These are phyloP conservation scores for Metschnikowia anglica DNA, from an alignment of 805 yeast species.

Conservation along the genomic window DNA sequence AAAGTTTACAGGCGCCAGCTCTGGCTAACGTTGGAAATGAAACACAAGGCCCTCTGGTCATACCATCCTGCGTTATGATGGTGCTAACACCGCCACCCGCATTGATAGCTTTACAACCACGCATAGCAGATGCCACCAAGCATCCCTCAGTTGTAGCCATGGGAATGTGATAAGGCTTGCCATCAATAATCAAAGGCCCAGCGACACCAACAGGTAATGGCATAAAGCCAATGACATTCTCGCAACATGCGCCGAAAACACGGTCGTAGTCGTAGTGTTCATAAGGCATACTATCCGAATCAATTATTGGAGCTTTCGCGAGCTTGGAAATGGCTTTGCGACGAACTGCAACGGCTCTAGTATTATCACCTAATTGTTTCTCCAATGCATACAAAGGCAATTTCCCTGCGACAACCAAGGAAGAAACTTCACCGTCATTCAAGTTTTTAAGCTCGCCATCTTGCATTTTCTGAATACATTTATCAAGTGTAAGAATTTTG, in stretches of 20 bases:
- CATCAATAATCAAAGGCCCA: conserved; percentile 93
- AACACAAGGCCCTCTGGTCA: conserved; percentile 99
- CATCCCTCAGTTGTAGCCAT: conserved; percentile 99
- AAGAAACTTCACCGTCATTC: conserved; percentile 68
- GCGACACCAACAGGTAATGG: conserved; percentile 98
- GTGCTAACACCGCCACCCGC: conserved; percentile 96
- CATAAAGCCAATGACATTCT: conserved; percentile 94
- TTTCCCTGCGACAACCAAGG: conserved; percentile 70
- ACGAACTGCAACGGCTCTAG: conserved; percentile 92
- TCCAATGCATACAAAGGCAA: conserved; percentile 93
- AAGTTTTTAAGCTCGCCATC: conserved; percentile 69
- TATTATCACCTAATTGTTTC: conserved; percentile 81
- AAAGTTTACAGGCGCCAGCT: conserved; percentile 91
- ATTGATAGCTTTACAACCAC: conserved; percentile 98
- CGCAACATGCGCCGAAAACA: conserved; percentile 98
- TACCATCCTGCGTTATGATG: conserved; percentile 91
- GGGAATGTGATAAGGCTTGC: conserved; percentile 85
- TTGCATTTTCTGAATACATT: conserved; percentile 59
- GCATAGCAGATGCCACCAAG: conserved; percentile 95
- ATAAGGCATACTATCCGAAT: conserved; percentile 72
- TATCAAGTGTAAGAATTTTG: conserved; percentile 54
- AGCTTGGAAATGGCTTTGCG: conserved; percentile 86
- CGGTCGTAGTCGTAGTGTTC: conserved; percentile 86
- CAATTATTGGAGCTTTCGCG: conserved; percentile 79
- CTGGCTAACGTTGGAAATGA: conserved; percentile 76